Evolutionary conservation across 768 basidiomycete species (phyloP).

Genomic region (Chlorophyllum brunneum): DNA sequence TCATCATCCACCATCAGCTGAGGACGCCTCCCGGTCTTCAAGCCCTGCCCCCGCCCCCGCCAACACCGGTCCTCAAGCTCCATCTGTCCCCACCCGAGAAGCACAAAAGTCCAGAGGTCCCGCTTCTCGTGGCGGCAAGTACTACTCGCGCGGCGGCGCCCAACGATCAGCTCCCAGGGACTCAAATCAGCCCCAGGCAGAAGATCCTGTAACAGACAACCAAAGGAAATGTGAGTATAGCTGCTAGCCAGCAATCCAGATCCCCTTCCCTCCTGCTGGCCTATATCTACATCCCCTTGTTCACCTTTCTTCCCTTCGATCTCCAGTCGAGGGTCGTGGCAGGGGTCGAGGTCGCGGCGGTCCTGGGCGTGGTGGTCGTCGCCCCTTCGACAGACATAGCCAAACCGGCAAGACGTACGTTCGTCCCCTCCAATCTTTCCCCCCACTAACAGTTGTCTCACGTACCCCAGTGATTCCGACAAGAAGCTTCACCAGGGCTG

Average conservation of each 20-base stretch:
- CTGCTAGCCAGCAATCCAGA: background rate
- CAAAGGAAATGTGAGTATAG: constrained; percentile 33
- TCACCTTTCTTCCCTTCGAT: constrained; percentile 11
- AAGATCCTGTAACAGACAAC: constrained; percentile 26
- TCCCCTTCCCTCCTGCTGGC: constrained; percentile 1
- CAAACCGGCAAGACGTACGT: constrained; percentile 80
- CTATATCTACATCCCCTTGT: constrained; percentile 8
- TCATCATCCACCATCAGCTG: constrained; percentile 29
- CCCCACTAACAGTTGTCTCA: constrained; percentile 13
- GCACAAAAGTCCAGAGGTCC: constrained; percentile 51
- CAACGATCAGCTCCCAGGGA: constrained; percentile 30
- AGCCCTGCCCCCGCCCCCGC: constrained; percentile 29
- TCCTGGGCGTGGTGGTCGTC: constrained; percentile 61
- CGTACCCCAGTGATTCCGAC: constrained; percentile 73
- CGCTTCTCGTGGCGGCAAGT: constrained; percentile 61
- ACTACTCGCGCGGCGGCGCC: constrained; percentile 57
- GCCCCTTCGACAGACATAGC: constrained; percentile 83
- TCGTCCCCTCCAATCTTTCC: constrained; percentile 10
- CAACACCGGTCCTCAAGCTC: constrained; percentile 16
- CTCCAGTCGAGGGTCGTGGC: constrained; percentile 46
- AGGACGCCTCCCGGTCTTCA: constrained; percentile 42
- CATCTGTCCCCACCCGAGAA: constrained; percentile 32
- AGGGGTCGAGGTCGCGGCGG: constrained; percentile 49
- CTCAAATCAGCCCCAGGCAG: constrained; percentile 22
- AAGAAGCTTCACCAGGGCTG: constrained; percentile 94